phyloP scores from a whole-genome alignment of 495 filamentous ascomycete genomes.

The Annulohypoxylon moriforme region DNA sequence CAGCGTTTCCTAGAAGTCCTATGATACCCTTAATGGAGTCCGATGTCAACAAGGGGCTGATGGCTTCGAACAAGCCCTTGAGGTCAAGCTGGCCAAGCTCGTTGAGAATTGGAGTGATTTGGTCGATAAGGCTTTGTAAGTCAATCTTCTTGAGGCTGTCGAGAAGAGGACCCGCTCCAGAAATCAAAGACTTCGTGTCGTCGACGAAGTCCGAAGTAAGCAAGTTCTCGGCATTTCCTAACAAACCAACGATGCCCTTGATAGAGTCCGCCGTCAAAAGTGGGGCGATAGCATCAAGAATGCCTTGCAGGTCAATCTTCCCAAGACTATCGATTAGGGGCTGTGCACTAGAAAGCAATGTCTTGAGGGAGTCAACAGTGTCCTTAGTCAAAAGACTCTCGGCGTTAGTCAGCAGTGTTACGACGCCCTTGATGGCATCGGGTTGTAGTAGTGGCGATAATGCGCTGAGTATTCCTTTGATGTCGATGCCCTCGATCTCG shows the following conservation, averaged over 20 bases:
- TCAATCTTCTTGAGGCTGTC: slow-evolving; percentile 52
- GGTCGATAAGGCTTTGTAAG: slow-evolving; percentile 48
- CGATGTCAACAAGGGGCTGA: slow-evolving; percentile 50
- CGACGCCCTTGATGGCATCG: slow-evolving; percentile 53
- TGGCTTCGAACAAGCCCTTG: slow-evolving; percentile 41
- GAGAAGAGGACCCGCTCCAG: slow-evolving; percentile 51
- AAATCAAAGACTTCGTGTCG: slow-evolving; percentile 55
- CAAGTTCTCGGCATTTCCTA: slow-evolving; percentile 55
- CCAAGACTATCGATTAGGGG: slow-evolving; percentile 47
- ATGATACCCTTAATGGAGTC: slow-evolving; percentile 54
- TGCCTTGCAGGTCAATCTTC: slow-evolving; percentile 45
- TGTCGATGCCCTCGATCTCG: slow-evolving; percentile 53
- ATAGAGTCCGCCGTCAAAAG: slow-evolving; percentile 54
- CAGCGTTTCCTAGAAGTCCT: slow-evolving; percentile 56
- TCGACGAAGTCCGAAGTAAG: slow-evolving; percentile 58
- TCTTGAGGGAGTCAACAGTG: slow-evolving; percentile 58
- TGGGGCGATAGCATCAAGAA: slow-evolving; percentile 39
- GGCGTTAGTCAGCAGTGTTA: slow-evolving; percentile 58
- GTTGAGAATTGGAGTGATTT: slow-evolving; percentile 54
- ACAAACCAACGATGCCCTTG: slow-evolving; percentile 53
- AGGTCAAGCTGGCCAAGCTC: slow-evolving; percentile 44
- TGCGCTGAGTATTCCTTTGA: slow-evolving; percentile 57
- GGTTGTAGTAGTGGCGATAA: slow-evolving; percentile 50
- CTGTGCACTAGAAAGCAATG: slow-evolving; percentile 41
- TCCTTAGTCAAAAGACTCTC: slow-evolving; percentile 54